Conservation (phyloP, 345 rosid species). For the Raphanus raphanistrum region DNA sequence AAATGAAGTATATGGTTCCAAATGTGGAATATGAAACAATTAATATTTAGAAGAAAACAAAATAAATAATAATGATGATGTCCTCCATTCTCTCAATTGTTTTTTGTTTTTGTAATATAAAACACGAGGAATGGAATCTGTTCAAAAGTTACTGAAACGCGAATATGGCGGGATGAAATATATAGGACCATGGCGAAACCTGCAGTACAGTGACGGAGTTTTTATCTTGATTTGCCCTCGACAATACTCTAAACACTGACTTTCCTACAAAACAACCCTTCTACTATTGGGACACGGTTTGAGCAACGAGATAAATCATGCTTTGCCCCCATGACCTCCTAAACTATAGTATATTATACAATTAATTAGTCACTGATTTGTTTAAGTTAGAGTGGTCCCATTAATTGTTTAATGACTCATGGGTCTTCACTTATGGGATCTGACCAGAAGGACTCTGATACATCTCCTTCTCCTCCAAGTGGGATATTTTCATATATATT, state of each 20-base stretch:
- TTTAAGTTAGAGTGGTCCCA: slow-evolving; percentile 24
- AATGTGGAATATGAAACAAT: background rate
- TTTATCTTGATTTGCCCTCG: slow-evolving; percentile 32
- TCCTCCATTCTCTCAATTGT: background rate
- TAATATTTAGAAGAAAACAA: background rate
- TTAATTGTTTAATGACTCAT: slow-evolving; percentile 17
- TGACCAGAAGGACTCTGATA: slow-evolving; percentile 14
- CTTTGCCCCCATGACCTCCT: slow-evolving; percentile 25
- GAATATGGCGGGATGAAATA: slow-evolving; percentile 29
- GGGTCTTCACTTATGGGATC: slow-evolving; percentile 16
- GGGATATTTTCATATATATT: slow-evolving; percentile 4
- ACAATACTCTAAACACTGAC: slow-evolving; percentile 29
- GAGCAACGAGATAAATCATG: slow-evolving; percentile 19
- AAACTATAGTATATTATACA: slow-evolving; percentile 10
- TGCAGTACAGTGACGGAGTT: slow-evolving; percentile 29
- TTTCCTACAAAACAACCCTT: slow-evolving; percentile 25
- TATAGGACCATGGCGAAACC: slow-evolving; percentile 21
- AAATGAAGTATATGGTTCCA: slow-evolving; percentile 20
- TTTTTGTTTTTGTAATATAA: slow-evolving; percentile 1
- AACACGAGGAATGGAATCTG: background rate
- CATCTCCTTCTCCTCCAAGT: slow-evolving; percentile 24
- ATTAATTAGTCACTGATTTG: background rate
- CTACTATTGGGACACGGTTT: slow-evolving; percentile 26
- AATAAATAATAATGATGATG: slow-evolving; percentile 2
- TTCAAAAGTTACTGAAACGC: slow-evolving; percentile 22